Evolutionary conservation across 495 filamentous ascomycete genomes (phyloP).

Genomic region (Talaromyces adpressus): DNA sequence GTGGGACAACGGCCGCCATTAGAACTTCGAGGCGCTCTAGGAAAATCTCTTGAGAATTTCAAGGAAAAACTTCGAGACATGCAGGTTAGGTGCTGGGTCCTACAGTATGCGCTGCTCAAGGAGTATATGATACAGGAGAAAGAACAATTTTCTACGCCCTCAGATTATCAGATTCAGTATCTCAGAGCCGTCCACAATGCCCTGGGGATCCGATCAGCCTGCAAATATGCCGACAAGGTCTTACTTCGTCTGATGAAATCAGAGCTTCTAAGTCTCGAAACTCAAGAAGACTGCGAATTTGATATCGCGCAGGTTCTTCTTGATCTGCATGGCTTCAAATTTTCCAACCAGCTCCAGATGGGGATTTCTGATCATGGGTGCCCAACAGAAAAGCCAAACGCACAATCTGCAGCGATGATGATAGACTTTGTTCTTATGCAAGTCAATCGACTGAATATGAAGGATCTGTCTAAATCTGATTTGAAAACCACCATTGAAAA

Average conservation of each 20-base stretch:
- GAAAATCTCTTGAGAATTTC: constrained; percentile 46
- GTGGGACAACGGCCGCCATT: constrained; percentile 54
- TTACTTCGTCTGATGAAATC: constrained; percentile 85
- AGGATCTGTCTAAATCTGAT: constrained; percentile 84
- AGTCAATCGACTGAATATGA: constrained; percentile 77
- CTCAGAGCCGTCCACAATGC: constrained; percentile 75
- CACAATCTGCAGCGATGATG: constrained; percentile 65
- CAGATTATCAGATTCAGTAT: constrained; percentile 66
- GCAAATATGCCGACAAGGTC: constrained; percentile 73
- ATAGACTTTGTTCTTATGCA: constrained; percentile 76
- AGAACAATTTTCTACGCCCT: constrained; percentile 50
- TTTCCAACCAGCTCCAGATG: constrained; percentile 60
- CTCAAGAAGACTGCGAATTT: constrained; percentile 62
- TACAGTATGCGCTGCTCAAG: constrained; percentile 68
- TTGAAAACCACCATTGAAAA: constrained; percentile 83
- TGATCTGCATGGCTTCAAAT: constrained; percentile 78
- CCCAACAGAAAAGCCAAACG: constrained; percentile 65
- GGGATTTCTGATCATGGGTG: constrained; percentile 69
- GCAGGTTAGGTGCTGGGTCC: constrained; percentile 80
- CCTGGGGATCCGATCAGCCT: constrained; percentile 78
- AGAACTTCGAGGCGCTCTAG: constrained; percentile 33
- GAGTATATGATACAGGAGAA: constrained; percentile 64
- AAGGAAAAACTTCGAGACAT: constrained; percentile 75
- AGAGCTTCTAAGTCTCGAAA: constrained; percentile 59
- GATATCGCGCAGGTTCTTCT: constrained; percentile 84